Percentiles rank a stretch among this genome's conserved stretches.
phyloP scores from a whole-genome alignment of 192 early-diverging fungal genomes.

The Coemansia sp. region DNA sequence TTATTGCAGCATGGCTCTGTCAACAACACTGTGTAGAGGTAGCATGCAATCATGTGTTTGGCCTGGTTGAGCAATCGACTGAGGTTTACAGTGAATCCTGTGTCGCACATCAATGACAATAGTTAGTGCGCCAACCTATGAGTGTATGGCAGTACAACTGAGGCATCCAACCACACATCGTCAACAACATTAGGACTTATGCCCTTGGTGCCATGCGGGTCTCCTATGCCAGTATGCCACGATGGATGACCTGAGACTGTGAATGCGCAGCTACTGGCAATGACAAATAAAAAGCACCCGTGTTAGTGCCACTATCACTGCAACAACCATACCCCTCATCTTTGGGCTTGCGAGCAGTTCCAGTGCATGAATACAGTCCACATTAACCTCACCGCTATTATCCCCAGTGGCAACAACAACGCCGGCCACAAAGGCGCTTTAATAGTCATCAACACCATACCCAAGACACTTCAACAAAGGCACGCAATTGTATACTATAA shows the following conservation, averaged over 20 bases:
- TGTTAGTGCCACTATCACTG: background rate
- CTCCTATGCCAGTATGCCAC: constrained; percentile 33
- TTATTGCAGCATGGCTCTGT: constrained; percentile 59
- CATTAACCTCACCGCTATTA: too few relatives aligned
- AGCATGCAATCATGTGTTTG: constrained; percentile 84
- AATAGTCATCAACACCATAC: too few relatives aligned
- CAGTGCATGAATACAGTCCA: too few relatives aligned
- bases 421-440: too few relatives aligned
- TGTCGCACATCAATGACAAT: constrained; percentile 81
- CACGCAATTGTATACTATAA: too few relatives aligned
- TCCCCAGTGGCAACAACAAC: too few relatives aligned
- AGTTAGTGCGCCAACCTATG: constrained; percentile 7
- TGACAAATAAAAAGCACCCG: background rate
- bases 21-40: constrained; percentile 73
- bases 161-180: constrained; percentile 44
- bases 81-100: constrained; percentile 69
- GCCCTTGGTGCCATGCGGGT: background rate
- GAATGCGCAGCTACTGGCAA: background rate
- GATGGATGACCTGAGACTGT: background rate
- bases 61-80: constrained; percentile 89
- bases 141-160: constrained; percentile 17
- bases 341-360: too few relatives aligned
- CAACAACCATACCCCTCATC: background rate
- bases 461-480: too few relatives aligned
- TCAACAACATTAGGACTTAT: constrained; percentile 27